Evolutionary conservation across 768 basidiomycete species (phyloP).

Genomic region (Hypsizygus marmoreus): DNA sequence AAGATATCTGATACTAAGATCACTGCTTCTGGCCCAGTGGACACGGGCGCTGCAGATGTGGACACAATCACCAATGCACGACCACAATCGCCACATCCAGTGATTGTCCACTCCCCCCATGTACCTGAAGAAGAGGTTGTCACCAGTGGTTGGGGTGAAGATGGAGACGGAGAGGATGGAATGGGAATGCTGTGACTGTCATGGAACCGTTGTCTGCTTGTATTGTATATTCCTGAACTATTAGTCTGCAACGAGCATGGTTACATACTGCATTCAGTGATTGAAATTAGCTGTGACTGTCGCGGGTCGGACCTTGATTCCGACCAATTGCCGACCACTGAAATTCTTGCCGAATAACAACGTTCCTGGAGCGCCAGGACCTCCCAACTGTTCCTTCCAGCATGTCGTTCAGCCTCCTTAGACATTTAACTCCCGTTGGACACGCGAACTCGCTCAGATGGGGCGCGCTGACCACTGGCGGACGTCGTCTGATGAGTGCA

Average conservation of each 20-base stretch:
- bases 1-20: slow-evolving; percentile 20
- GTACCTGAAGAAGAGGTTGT: slow-evolving; percentile 61
- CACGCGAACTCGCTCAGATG: slow-evolving; percentile 18
- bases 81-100: slow-evolving; percentile 25
- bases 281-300: too few relatives aligned
- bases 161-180: slow-evolving; percentile 67
- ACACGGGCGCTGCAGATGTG: slow-evolving; percentile 15
- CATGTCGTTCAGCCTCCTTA: slow-evolving; percentile 16
- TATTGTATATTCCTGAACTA: too few relatives aligned
- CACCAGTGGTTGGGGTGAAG: slow-evolving; percentile 74
- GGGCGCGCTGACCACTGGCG: slow-evolving; percentile 7
- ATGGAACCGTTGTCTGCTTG: slow-evolving; percentile 1
- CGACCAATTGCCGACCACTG: too few relatives aligned
- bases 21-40: slow-evolving; percentile 17
- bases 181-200: slow-evolving; percentile 66
- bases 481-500: slow-evolving; percentile 13
- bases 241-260: too few relatives aligned
- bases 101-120: slow-evolving; percentile 32
- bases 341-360: slow-evolving; percentile 15
- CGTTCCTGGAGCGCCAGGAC: not conserved
- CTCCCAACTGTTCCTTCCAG: not conserved
- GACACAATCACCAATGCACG: slow-evolving; percentile 16
- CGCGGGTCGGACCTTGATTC: too few relatives aligned
- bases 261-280: too few relatives aligned
- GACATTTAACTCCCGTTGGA: slow-evolving; percentile 8